phyloP scores from a whole-genome alignment of 257 asterid species.

The Scutellaria baicalensis region DNA sequence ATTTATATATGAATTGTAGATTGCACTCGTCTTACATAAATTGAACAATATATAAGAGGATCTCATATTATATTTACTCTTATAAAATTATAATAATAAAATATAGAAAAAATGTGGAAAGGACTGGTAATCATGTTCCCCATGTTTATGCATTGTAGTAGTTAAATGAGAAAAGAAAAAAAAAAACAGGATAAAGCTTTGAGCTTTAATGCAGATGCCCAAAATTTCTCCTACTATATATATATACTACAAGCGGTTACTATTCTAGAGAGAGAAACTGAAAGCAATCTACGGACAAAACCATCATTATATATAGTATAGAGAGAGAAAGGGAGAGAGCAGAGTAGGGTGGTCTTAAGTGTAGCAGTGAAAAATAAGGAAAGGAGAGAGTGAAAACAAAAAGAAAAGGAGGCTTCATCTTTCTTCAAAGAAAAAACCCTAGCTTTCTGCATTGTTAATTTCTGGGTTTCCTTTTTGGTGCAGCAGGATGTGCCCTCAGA shows the following conservation, averaged over 20 bases:
- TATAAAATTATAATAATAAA: too few species aligned
- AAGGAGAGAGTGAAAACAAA: neutral
- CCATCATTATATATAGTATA: neutral
- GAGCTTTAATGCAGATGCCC: neutral
- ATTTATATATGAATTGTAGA: too few species aligned
- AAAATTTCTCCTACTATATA: neutral
- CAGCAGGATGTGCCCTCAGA: slow-evolving; percentile 27
- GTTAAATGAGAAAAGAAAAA: neutral
- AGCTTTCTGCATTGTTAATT: slow-evolving; percentile 28
- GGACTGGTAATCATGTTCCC: neutral
- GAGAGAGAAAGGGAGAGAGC: neutral
- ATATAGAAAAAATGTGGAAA: neutral
- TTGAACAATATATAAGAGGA: too few species aligned
- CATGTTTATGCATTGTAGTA: neutral
- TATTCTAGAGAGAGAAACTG: slow-evolving; percentile 13
- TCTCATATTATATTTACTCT: too few species aligned
- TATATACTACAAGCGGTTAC: slow-evolving; percentile 3
- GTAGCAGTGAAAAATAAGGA: slow-evolving; percentile 7
- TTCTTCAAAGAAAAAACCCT: slow-evolving; percentile 30
- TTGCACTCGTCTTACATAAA: too few species aligned
- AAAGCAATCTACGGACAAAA: neutral
- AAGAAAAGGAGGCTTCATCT: slow-evolving; percentile 8
- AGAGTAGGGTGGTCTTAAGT: slow-evolving; percentile 6
- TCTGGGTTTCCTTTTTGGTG: slow-evolving; percentile 9
- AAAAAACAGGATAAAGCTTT: neutral